phyloP scores from a whole-genome alignment of 2,329 filamentous ascomycete genomes.

The Trichoderma harzianum region DNA sequence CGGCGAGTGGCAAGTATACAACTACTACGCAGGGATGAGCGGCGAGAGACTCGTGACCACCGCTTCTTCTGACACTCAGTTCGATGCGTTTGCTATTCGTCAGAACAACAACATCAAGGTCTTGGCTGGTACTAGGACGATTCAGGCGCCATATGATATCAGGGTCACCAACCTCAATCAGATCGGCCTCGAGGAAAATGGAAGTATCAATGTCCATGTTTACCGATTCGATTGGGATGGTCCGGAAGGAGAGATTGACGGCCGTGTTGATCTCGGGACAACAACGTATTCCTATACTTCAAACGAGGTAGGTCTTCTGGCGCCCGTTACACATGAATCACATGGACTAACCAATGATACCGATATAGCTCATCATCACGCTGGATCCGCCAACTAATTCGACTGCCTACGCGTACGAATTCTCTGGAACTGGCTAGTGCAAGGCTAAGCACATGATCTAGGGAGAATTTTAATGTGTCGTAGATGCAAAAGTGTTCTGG shows the following conservation, averaged over 20 bases:
- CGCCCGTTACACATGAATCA: not conserved
- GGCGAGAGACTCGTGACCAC: not conserved
- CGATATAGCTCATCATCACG: not conserved
- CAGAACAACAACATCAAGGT: not conserved
- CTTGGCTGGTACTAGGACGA: not conserved
- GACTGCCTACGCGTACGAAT: not conserved
- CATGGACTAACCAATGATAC: not conserved
- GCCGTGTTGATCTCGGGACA: not conserved
- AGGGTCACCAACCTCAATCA: not conserved
- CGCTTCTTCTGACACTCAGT: not conserved
- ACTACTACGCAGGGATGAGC: not conserved
- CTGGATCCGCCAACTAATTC: not conserved
- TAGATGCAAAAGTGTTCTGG: not conserved
- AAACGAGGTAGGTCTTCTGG: not conserved
- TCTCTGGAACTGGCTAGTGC: not conserved
- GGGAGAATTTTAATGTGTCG: not conserved
- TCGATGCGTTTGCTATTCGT: not conserved
- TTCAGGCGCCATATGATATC: not conserved
- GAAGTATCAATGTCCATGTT: not conserved
- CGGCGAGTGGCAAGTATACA: not conserved
- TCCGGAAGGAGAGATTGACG: not conserved
- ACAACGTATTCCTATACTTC: not conserved
- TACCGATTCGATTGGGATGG: not conserved
- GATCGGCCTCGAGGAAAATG: not conserved
- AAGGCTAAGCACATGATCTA: not conserved